A percentile compares a stretch with the other conserved stretches of the same genome.
Conservation (phyloP, 2,329 filamentous ascomycete genomes). For the Colletotrichum camelliae region DNA sequence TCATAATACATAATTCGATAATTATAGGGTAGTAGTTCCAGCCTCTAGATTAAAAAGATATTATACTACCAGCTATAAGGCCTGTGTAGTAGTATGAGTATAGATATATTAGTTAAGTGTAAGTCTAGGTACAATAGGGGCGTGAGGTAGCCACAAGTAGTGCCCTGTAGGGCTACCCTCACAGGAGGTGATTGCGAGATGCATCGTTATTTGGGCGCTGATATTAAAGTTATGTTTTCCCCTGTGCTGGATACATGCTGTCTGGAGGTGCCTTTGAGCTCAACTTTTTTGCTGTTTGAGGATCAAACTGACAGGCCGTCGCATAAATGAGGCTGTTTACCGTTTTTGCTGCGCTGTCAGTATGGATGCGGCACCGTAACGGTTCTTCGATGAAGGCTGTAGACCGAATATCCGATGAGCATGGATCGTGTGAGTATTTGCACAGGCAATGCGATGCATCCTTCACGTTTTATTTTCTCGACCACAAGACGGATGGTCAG, state of each 20-base stretch:
- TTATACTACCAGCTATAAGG: too few relatives aligned
- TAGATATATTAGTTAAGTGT: too few relatives aligned
- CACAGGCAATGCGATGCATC: neutral
- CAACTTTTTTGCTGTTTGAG: neutral
- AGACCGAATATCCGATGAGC: neutral
- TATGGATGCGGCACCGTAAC: neutral
- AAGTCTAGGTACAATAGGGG: too few relatives aligned
- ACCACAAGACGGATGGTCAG: neutral
- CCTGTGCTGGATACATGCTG: neutral
- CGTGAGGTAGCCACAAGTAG: too few relatives aligned
- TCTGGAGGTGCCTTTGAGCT: neutral
- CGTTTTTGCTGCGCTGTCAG: neutral
- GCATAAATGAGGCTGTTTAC: neutral
- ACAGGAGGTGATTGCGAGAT: neutral
- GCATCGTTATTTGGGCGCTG: neutral
- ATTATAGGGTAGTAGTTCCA: too few relatives aligned
- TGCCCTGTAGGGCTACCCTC: too few relatives aligned
- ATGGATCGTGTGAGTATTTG: neutral
- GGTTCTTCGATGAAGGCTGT: neutral
- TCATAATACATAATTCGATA: too few relatives aligned
- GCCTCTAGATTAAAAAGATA: too few relatives aligned
- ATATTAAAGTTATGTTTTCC: slow-evolving; percentile 13
- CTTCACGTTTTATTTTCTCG: neutral
- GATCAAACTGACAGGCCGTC: neutral
- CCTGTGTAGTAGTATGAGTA: too few relatives aligned